A percentile compares a stretch with the other conserved stretches of the same genome.
Evolutionary conservation across 257 asterid species (phyloP).

Genomic region (Rubia yunnanensis): DNA sequence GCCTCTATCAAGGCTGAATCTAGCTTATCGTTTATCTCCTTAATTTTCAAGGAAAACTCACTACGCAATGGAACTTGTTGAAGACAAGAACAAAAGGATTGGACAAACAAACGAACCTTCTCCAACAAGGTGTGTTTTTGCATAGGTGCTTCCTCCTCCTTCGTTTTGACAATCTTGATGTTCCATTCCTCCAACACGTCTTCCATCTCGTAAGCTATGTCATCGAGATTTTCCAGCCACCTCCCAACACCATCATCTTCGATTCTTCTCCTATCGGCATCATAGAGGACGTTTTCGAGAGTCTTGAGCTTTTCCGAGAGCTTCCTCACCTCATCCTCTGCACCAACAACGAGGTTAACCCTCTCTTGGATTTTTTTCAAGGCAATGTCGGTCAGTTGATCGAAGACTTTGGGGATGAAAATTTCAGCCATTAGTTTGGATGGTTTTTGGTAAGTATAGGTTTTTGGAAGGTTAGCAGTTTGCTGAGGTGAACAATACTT

Average conservation of each 20-base stretch:
- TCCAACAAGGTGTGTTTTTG: neutral
- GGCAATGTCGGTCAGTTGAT: neutral
- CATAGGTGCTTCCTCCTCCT: neutral
- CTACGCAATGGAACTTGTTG: neutral
- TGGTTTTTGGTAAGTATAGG: neutral
- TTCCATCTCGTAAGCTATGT: slow-evolving; percentile 13
- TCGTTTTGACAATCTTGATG: neutral
- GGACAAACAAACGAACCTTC: neutral
- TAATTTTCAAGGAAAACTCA: neutral
- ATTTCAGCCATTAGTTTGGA: neutral
- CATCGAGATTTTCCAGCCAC: neutral
- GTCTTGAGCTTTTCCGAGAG: neutral
- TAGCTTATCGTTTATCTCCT: neutral
- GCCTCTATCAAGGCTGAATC: neutral
- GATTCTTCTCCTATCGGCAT: neutral
- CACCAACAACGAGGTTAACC: neutral
- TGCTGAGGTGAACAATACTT: neutral
- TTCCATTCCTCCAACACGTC: slow-evolving; percentile 18
- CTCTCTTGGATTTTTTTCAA: neutral
- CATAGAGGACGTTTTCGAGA: neutral
- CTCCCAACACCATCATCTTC: neutral
- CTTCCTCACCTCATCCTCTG: neutral
- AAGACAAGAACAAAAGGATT: neutral
- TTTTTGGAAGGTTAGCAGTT: neutral
- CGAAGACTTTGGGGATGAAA: neutral